Evolutionary conservation across 345 rosid species (phyloP).

Genomic region (Euphorbia peplus): DNA sequence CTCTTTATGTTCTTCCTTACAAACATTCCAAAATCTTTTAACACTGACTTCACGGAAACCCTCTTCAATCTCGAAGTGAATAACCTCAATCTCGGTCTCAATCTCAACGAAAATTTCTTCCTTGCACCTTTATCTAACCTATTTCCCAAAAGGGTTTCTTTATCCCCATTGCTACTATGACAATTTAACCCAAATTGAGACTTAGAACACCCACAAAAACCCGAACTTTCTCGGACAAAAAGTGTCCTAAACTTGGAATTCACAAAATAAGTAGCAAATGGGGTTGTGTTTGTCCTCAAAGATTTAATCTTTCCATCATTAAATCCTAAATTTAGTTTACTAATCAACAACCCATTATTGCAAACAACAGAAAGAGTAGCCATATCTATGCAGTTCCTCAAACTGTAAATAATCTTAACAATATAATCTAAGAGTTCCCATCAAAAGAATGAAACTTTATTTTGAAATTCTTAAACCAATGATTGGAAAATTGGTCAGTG

Average conservation of each 20-base stretch:
- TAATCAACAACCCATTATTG: slow-evolving; percentile 43
- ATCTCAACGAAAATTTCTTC: slow-evolving; percentile 53
- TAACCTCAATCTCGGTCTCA: slow-evolving; percentile 67
- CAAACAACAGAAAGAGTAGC: slow-evolving; percentile 52
- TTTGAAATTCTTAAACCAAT: not conserved
- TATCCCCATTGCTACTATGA: slow-evolving; percentile 41
- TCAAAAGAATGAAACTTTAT: not conserved
- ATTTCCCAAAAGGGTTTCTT: slow-evolving; percentile 26
- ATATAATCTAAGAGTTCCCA: slow-evolving; percentile 11
- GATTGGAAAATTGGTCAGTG: not conserved
- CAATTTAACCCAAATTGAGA: slow-evolving; percentile 37
- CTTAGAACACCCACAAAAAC: slow-evolving; percentile 33
- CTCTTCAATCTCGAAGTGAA: slow-evolving; percentile 48
- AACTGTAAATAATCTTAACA: slow-evolving; percentile 10
- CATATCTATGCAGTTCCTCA: slow-evolving; percentile 35
- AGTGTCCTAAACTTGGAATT: slow-evolving; percentile 36
- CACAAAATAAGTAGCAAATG: slow-evolving; percentile 20
- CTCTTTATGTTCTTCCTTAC: slow-evolving; percentile 54
- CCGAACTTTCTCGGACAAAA: slow-evolving; percentile 23
- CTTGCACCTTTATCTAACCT: slow-evolving; percentile 30
- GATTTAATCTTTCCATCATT: slow-evolving; percentile 25
- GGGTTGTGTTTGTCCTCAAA: slow-evolving; percentile 24
- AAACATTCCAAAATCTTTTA: slow-evolving; percentile 45
- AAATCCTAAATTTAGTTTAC: slow-evolving; percentile 25
- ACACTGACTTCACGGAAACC: slow-evolving; percentile 43